Conservation (phyloP, 2,329 filamentous ascomycete genomes). For the Microcyclospora tardicrescens region DNA sequence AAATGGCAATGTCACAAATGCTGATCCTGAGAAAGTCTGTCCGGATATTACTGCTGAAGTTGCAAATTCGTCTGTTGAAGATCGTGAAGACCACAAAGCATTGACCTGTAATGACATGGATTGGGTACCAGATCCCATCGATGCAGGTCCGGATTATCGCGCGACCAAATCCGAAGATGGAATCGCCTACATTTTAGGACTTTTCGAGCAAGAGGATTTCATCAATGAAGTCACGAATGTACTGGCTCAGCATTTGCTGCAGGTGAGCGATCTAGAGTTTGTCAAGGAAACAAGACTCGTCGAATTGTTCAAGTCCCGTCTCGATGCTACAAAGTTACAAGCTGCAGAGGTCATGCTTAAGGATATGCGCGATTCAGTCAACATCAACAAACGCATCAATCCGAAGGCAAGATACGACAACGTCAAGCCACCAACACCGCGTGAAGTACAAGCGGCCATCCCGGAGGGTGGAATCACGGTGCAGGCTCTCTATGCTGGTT, state of each 20-base stretch:
- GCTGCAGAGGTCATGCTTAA: slow-evolving; percentile 96
- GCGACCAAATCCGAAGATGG: slow-evolving; percentile 82
- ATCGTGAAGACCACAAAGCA: slow-evolving; percentile 39
- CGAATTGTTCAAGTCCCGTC: slow-evolving; percentile 73
- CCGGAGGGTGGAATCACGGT: slow-evolving; percentile 24
- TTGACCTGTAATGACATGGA: slow-evolving; percentile 85
- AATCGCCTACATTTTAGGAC: slow-evolving; percentile 75
- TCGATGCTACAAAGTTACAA: slow-evolving; percentile 75
- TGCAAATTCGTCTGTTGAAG: slow-evolving; percentile 44
- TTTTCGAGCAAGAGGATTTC: slow-evolving; percentile 85
- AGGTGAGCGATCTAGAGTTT: slow-evolving; percentile 50
- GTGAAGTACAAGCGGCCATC: slow-evolving; percentile 22
- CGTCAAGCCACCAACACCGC: slow-evolving; percentile 13
- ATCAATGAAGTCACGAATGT: slow-evolving; percentile 88
- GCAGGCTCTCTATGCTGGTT: slow-evolving; percentile 18
- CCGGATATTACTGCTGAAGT: slow-evolving; percentile 56
- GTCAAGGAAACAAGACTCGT: slow-evolving; percentile 73
- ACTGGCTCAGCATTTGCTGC: slow-evolving; percentile 66
- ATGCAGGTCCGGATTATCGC: slow-evolving; percentile 81
- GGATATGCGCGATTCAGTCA: slow-evolving; percentile 70
- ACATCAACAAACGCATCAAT: slow-evolving; percentile 39
- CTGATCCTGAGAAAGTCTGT: slow-evolving; percentile 38
- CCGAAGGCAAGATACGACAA: slow-evolving; percentile 14
- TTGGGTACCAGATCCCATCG: slow-evolving; percentile 85
- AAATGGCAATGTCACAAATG: slow-evolving; percentile 23